phyloP scores from a whole-genome alignment of 2,329 filamentous ascomycete species.

The Helminthosporium solani region DNA sequence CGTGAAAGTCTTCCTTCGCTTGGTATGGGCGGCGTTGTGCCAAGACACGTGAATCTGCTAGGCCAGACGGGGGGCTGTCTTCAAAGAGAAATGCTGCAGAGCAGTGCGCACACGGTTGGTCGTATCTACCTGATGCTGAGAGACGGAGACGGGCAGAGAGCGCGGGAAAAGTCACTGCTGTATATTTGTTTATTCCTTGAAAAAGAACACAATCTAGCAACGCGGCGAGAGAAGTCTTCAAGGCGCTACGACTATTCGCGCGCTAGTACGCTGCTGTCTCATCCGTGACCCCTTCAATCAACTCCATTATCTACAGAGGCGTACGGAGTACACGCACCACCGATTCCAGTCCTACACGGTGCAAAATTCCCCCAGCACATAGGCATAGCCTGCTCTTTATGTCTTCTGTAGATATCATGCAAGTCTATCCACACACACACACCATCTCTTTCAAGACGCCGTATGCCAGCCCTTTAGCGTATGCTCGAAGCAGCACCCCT shows the following conservation, averaged over 20 bases:
- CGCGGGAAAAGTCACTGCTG: no score
- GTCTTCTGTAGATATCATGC: neutral
- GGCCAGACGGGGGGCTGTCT: constrained; percentile 4
- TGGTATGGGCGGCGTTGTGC: constrained; percentile 21
- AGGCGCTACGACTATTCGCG: neutral
- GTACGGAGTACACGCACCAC: constrained; percentile 3
- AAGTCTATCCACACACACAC: neutral
- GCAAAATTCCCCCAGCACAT: no score
- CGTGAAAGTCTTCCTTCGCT: constrained; percentile 7
- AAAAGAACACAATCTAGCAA: neutral
- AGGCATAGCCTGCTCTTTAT: no score
- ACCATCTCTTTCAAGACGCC: constrained; percentile 6
- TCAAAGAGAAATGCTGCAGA: constrained; percentile 7
- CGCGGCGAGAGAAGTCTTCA: neutral
- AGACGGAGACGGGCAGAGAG: no score
- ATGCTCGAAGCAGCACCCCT: no score
- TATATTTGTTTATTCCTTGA: no score
- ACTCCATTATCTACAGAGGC: constrained; percentile 8
- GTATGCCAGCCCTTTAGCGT: no score
- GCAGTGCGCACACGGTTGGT: neutral
- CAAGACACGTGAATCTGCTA: constrained; percentile 2
- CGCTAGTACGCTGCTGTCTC: neutral
- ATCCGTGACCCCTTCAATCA: constrained; percentile 3
- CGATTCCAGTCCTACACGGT: neutral
- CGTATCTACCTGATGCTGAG: no score